These are phyloP conservation scores for Ceratobasidium sp. DNA, from an alignment of 1,284 basidiomycete species.

Conservation along the genomic window DNA sequence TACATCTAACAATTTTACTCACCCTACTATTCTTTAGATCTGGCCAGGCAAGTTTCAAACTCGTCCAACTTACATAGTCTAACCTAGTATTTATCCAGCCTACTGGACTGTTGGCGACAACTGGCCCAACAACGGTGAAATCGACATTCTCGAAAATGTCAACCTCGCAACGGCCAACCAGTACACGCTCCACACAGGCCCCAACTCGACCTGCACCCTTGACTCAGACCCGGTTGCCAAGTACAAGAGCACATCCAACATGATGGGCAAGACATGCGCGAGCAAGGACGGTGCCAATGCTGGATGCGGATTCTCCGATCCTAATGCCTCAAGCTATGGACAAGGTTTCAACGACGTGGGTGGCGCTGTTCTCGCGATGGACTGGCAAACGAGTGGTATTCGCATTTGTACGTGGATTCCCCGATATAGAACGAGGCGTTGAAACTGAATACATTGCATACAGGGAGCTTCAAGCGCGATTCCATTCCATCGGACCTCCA, in stretches of 20 bases:
- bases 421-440: background rate
- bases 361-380: slow-evolving; percentile 78
- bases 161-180: slow-evolving; percentile 49
- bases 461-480: slow-evolving; percentile 75
- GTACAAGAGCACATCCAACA: slow-evolving; percentile 14
- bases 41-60: slow-evolving; percentile 19
- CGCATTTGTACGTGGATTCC: slow-evolving; percentile 64
- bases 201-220: slow-evolving; percentile 34
- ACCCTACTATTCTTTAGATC: background rate
- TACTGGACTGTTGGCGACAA: slow-evolving; percentile 63
- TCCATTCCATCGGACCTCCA: slow-evolving; percentile 70
- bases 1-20: background rate
- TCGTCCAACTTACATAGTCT: background rate
- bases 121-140: slow-evolving; percentile 78
- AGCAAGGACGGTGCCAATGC: slow-evolving; percentile 43
- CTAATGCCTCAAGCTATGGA: slow-evolving; percentile 73
- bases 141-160: slow-evolving; percentile 77
- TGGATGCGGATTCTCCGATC: slow-evolving; percentile 74
- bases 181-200: slow-evolving; percentile 40
- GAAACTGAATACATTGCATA: background rate
- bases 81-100: slow-evolving; percentile 67
- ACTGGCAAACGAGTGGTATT: slow-evolving; percentile 76
- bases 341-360: slow-evolving; percentile 70
- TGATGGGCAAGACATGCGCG: slow-evolving; percentile 38
- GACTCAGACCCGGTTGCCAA: slow-evolving; percentile 21